Evolutionary conservation across 2,329 filamentous ascomycete genomes (phyloP), one percentile per base, ranked within the genome.

Genomic region (Daldinia eschscholtzii): DNA sequence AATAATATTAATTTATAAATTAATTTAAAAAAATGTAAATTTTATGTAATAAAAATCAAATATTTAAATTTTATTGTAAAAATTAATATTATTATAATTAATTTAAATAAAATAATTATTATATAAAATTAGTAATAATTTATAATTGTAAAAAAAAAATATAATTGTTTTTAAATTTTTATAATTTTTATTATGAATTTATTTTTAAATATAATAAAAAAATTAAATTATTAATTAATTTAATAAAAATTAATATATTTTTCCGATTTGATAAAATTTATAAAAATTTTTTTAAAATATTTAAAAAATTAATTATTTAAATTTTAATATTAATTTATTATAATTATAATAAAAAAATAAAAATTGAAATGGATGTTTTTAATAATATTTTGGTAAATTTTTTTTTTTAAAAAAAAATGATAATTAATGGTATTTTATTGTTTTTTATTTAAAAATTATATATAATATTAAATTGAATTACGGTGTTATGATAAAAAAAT

Each of bases 11-110:
- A 13, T 39, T 39, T 39, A 13, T 39, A 39, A 39, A 12, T 37
- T 39, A 39, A 39, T 39, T 39, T 39, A 13, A 39, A 39, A 39
- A 39, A 39, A 48, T 48, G 18, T 23, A 23, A 48, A 48, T 48
- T 20, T 20, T 48, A 20, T 48, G 23, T 20, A 23, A 48, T 20
- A 6, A 48, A 20, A 20, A 48, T 48, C 6, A 48, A 48, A 26
- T 48, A 15, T 48, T 48, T 48, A 6, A 26, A 48, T 23, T 48
- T 48, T 48, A 23, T 48, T 48, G 23, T 48, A 48, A 48, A 48
- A 6, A 26, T 33, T 33, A 33, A 33, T 33, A 4, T 1, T 33
- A 33, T 33, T 6, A 33, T 4, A 1, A 4, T 33, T 33, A 33
- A 33, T 33, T 33, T 26, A 10, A 48, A 48, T 20, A 48, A 48